These are phyloP conservation scores for Taiozyma sp. DNA, from an alignment of 1,139 yeast genomes.

Conservation along the genomic window DNA sequence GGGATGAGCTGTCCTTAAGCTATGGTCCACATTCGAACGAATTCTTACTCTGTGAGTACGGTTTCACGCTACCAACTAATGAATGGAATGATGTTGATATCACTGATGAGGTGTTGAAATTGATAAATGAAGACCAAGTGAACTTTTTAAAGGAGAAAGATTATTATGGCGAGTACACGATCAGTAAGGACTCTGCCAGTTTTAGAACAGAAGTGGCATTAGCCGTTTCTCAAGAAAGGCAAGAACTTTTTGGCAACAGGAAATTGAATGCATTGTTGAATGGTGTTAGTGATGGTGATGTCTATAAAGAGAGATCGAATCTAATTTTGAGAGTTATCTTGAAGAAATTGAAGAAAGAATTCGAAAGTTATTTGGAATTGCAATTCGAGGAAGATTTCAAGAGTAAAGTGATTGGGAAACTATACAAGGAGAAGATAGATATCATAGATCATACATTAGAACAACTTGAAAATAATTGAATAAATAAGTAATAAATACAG, in stretches of 20 bases:
- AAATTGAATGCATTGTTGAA: constrained; percentile 25
- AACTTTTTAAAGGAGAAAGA: constrained; percentile 44
- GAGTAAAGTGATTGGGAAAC: constrained; percentile 11
- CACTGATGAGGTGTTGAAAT: constrained; percentile 33
- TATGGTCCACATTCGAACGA: constrained; percentile 90
- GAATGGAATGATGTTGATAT: constrained; percentile 71
- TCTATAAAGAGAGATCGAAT: constrained; percentile 30
- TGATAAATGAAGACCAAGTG: constrained; percentile 35
- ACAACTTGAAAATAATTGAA: not conserved
- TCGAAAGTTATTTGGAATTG: constrained; percentile 20
- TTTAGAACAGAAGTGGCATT: constrained; percentile 74
- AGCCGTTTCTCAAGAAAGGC: constrained; percentile 49
- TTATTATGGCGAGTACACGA: constrained; percentile 71
- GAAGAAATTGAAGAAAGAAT: constrained; percentile 24
- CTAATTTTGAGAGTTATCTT: constrained; percentile 33
- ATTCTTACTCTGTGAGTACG: constrained; percentile 79
- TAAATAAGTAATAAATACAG: not conserved
- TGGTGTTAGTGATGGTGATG: constrained; percentile 42
- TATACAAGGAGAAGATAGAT: constrained; percentile 17
- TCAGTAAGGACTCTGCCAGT: constrained; percentile 48
- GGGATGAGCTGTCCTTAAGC: constrained; percentile 62
- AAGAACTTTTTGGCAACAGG: constrained; percentile 22
- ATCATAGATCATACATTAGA: constrained; percentile 19
- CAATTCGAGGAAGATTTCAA: constrained; percentile 12
- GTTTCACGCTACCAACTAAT: constrained; percentile 57